A percentile compares a stretch with the other conserved stretches of the same genome.
Conservation (phyloP, 331 rosid species). For the Quercus tomentella region DNA sequence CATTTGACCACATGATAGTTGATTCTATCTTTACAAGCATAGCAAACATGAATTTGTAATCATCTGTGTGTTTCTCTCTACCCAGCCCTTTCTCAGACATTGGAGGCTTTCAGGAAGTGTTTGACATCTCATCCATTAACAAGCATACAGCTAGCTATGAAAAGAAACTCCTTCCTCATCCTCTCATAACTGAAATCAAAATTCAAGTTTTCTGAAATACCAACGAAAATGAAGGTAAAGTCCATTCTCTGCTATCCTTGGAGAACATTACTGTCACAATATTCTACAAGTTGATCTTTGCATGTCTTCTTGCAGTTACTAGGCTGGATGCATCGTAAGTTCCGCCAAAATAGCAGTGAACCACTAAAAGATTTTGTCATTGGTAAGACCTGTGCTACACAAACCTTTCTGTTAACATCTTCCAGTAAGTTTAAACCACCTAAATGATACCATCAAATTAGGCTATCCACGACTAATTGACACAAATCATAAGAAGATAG, state of each 20-base stretch:
- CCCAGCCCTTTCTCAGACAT: slow-evolving; percentile 27
- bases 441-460: background rate
- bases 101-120: slow-evolving; percentile 26
- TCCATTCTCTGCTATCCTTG: slow-evolving; percentile 14
- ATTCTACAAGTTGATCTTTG: slow-evolving; percentile 22
- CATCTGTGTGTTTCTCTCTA: slow-evolving; percentile 60
- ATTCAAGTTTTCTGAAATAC: slow-evolving; percentile 25
- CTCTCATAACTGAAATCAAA: slow-evolving; percentile 34
- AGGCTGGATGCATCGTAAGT: slow-evolving; percentile 96
- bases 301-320: slow-evolving; percentile 61
- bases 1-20: slow-evolving; percentile 46
- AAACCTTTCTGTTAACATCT: background rate
- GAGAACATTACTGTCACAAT: slow-evolving; percentile 2
- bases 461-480: background rate
- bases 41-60: slow-evolving; percentile 51
- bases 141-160: slow-evolving; percentile 21
- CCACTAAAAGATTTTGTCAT: slow-evolving; percentile 62
- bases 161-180: slow-evolving; percentile 19
- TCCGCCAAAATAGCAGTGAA: slow-evolving; percentile 78
- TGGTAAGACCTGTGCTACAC: slow-evolving; percentile 48
- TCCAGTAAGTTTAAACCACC: slow-evolving; percentile 2
- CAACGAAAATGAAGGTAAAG: slow-evolving; percentile 74
- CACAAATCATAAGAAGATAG: background rate
- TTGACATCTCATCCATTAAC: slow-evolving; percentile 36
- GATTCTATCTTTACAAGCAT: slow-evolving; percentile 38